Conservation (phyloP, 106 monocot species). For the Dendrobium huoshanense region DNA sequence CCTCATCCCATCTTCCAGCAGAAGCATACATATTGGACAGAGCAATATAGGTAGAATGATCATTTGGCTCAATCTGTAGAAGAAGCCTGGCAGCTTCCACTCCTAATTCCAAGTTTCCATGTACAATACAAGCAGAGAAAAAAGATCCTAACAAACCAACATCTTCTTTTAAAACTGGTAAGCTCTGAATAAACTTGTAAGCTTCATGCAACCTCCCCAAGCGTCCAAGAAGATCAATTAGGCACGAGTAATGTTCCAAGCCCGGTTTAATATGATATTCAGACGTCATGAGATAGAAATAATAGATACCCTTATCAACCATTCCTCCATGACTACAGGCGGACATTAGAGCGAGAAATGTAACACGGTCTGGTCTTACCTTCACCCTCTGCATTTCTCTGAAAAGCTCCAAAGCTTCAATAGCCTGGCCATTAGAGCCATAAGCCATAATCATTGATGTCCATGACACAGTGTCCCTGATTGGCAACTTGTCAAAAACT, state of each 20-base stretch:
- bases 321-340: conserved; percentile 73
- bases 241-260: conserved; percentile 62
- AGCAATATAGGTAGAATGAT: conserved; percentile 52
- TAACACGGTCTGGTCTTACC: conserved; percentile 38
- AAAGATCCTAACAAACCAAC: conserved; percentile 50
- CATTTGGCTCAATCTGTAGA: conserved; percentile 44
- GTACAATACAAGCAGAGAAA: conserved; percentile 49
- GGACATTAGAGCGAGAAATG: conserved; percentile 61
- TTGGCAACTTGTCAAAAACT: conserved; percentile 40
- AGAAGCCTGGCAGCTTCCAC: conserved; percentile 45
- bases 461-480: conserved; percentile 56
- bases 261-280: conserved; percentile 43
- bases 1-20: conserved; percentile 66
- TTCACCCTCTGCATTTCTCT: conserved; percentile 33
- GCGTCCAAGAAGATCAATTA: conserved; percentile 70
- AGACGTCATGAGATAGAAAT: conserved; percentile 44
- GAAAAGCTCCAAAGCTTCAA: conserved; percentile 52
- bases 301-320: conserved; percentile 50
- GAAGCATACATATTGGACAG: conserved; percentile 65
- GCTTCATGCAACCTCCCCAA: conserved; percentile 61
- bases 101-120: conserved; percentile 48
- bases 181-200: conserved; percentile 24
- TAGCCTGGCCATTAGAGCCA: conserved; percentile 53
- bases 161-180: conserved; percentile 27
- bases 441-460: conserved; percentile 77